phyloP scores from a whole-genome alignment of 768 basidiomycete genomes.

The Amanita inopinata region DNA sequence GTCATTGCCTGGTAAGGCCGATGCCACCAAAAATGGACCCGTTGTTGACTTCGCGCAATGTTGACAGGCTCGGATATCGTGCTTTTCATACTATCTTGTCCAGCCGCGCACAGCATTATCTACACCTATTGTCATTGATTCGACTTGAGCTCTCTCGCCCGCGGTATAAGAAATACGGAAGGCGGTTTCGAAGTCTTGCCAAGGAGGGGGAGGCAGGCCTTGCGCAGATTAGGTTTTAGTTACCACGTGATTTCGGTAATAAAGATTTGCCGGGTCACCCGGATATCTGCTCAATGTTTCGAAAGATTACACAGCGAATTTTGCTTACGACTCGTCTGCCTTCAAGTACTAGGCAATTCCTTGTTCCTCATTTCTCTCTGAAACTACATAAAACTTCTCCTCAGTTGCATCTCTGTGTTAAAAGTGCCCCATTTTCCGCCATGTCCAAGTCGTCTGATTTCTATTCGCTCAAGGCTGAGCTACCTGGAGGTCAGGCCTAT shows the following conservation, averaged over 20 bases:
- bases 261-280: too few species aligned
- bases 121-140: slow-evolving; percentile 36
- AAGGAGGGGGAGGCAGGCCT: slow-evolving; percentile 21
- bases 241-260: too few species aligned
- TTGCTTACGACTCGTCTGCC: neutral
- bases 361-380: neutral
- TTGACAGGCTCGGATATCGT: slow-evolving; percentile 64
- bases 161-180: slow-evolving; percentile 30
- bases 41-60: neutral
- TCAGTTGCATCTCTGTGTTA: neutral
- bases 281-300: too few species aligned
- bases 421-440: slow-evolving; percentile 6
- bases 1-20: slow-evolving; percentile 51
- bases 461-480: slow-evolving; percentile 59
- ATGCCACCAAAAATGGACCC: neutral
- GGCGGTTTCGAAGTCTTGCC: slow-evolving; percentile 38
- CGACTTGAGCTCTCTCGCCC: slow-evolving; percentile 39
- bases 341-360: neutral
- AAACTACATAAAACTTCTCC: neutral
- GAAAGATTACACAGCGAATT: neutral
- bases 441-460: slow-evolving; percentile 36
- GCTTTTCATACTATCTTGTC: slow-evolving; percentile 66
- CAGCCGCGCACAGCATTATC: slow-evolving; percentile 41
- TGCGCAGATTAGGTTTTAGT: neutral
- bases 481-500: slow-evolving; percentile 43